phyloP scores from a whole-genome alignment of 768 basidiomycete species.

The Cantharellus anzutake region DNA sequence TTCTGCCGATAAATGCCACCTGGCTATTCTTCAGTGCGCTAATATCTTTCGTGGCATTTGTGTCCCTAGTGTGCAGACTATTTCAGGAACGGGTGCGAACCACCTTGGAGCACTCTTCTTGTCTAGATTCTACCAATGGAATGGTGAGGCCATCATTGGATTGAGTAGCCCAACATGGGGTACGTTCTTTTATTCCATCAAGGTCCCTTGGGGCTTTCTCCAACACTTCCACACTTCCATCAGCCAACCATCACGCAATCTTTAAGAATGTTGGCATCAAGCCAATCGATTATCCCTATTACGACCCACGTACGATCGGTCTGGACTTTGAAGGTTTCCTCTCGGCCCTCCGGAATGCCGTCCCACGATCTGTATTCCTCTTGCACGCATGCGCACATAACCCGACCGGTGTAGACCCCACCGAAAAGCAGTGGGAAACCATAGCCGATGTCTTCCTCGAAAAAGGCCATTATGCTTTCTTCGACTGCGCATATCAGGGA shows the following conservation, averaged over 20 bases:
- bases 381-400: slow-evolving; percentile 94
- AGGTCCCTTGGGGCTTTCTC: neutral
- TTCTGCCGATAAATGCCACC: neutral
- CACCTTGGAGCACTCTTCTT: slow-evolving; percentile 82
- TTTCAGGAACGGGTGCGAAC: slow-evolving; percentile 92
- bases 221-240: neutral
- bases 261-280: slow-evolving; percentile 80
- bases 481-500: slow-evolving; percentile 94
- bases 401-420: slow-evolving; percentile 91
- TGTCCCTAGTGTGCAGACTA: slow-evolving; percentile 52
- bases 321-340: slow-evolving; percentile 62
- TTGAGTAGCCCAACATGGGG: slow-evolving; percentile 94
- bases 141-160: slow-evolving; percentile 48
- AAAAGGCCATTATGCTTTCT: slow-evolving; percentile 73
- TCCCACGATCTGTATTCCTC: slow-evolving; percentile 65
- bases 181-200: slow-evolving; percentile 19
- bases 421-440: slow-evolving; percentile 63
- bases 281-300: slow-evolving; percentile 84
- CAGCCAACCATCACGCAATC: slow-evolving; percentile 79
- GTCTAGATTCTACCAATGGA: slow-evolving; percentile 58
- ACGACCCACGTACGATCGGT: slow-evolving; percentile 74
- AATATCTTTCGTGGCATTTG: neutral
- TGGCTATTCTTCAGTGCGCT: neutral
- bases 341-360: slow-evolving; percentile 37
- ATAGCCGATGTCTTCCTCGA: slow-evolving; percentile 53